Base-by-base conservation (phyloP, 2,329 filamentous ascomycete species). In the Penicillium sp. region DNA sequence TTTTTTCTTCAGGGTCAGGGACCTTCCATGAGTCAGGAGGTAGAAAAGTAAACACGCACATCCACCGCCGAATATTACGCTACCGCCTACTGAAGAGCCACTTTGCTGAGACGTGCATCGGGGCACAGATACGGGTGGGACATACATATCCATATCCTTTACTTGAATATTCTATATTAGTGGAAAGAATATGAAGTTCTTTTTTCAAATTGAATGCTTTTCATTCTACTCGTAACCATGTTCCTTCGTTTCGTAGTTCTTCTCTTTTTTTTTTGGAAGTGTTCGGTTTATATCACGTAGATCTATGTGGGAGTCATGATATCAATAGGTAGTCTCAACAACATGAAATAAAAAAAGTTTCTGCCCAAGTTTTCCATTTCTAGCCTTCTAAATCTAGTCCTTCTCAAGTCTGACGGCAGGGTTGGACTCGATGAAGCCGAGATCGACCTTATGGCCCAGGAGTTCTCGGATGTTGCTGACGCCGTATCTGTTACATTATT, bases 361-460 rank as follows among this genome's bases (percentile, higher is more conserved):
- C n/a, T n/a, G n/a, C n/a, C n/a, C n/a, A n/a, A n/a, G n/a, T n/a
- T n/a, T n/a, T n/a, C n/a, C n/a, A n/a, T n/a, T n/a, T n/a, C n/a
- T n/a, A n/a, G n/a, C n/a, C n/a, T n/a, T n/a, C 45, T 52, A 42
- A 54, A 54, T 68, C 64, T 82, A 91, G 61, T 88, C 80, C 75
- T 89, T 91, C 62, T 94, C 87, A 66, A 97, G 75, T 69, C 91
- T 80, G 53, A 97, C 90, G 19, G 91, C 93, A 10, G 91, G 84
- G 71, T 95, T 96, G 59, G 78, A 83, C 75, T 94, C 85, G 59
- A 98, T 89, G 74, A 96, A 96, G 64, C 83, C 83, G 66, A 97
- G 73, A 72, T 97, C 90, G 37, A 96, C 90, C 76, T 95, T 95
- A 75, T 98, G 91, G 12, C 91, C 91, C 48, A 98, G 75, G 63